Evolutionary conservation across 1,139 yeast species (phyloP).

Genomic region (Pichia terricola): DNA sequence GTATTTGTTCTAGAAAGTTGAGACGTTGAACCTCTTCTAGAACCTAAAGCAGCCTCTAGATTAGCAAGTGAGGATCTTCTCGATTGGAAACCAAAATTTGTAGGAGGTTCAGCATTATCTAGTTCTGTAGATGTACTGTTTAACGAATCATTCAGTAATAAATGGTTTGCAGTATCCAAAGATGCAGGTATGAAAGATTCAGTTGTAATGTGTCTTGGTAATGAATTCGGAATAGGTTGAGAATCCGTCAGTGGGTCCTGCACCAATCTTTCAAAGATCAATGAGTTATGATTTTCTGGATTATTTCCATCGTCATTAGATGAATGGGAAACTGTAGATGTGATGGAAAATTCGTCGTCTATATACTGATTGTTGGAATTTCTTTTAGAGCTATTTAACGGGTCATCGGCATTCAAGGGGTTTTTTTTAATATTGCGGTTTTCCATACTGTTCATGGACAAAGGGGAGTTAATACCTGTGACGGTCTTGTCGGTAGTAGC

Average conservation of each 20-base stretch:
- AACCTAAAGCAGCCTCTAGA: conserved; percentile 41
- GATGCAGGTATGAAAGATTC: conserved; percentile 80
- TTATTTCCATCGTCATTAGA: not conserved
- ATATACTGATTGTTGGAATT: not conserved
- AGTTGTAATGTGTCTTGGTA: conserved; percentile 39
- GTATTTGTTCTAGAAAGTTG: conserved; percentile 8
- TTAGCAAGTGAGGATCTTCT: conserved; percentile 58
- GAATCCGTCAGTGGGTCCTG: conserved; percentile 36
- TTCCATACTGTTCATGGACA: too few relatives aligned
- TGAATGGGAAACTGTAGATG: conserved; percentile 9
- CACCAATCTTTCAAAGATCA: conserved; percentile 55
- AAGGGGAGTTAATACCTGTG: too few relatives aligned
- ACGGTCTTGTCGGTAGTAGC: too few relatives aligned
- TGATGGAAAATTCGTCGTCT: conserved; percentile 8
- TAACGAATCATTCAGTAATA: conserved; percentile 29
- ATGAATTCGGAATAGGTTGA: conserved; percentile 20
- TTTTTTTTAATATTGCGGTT: too few relatives aligned
- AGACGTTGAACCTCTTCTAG: conserved; percentile 12
- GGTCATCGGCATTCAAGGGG: too few relatives aligned
- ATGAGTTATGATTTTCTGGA: conserved; percentile 25
- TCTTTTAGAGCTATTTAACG: too few relatives aligned
- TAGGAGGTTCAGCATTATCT: conserved; percentile 1
- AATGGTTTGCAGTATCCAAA: conserved; percentile 60
- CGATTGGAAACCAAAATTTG: conserved; percentile 52
- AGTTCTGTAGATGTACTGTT: conserved; percentile 39